Percentiles rank a stretch among this genome's conserved stretches.
These are phyloP conservation scores for Euphorbia corollata DNA, from an alignment of 441 rosid genomes.

Conservation along the genomic window DNA sequence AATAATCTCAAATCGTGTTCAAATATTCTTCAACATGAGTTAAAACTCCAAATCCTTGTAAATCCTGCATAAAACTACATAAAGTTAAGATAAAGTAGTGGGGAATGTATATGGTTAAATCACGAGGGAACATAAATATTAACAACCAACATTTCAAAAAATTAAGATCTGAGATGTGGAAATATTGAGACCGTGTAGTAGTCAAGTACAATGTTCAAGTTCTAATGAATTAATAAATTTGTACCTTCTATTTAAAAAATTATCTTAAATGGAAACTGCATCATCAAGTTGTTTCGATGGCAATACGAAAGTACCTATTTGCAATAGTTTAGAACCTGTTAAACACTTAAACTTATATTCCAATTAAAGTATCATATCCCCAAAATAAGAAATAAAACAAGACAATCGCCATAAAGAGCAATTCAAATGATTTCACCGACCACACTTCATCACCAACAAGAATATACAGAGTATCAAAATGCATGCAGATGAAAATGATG, in stretches of 20 bases:
- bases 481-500: background rate
- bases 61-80: slow-evolving; percentile 79
- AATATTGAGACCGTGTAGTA: slow-evolving; percentile 16
- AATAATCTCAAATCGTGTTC: slow-evolving; percentile 36
- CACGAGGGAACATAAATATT: slow-evolving; percentile 27
- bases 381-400: slow-evolving; percentile 13
- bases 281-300: slow-evolving; percentile 67
- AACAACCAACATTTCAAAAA: slow-evolving; percentile 38
- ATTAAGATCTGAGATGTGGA: slow-evolving; percentile 13
- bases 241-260: slow-evolving; percentile 58
- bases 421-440: slow-evolving; percentile 3
- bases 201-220: slow-evolving; percentile 24
- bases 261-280: slow-evolving; percentile 65
- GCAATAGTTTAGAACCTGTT: slow-evolving; percentile 66
- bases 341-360: slow-evolving; percentile 43
- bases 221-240: slow-evolving; percentile 35
- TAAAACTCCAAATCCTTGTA: slow-evolving; percentile 52
- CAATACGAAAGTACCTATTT: slow-evolving; percentile 65
- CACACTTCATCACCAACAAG: background rate
- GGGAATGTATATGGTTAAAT: slow-evolving; percentile 35
- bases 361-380: slow-evolving; percentile 27
- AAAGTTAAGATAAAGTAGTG: slow-evolving; percentile 45
- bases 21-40: slow-evolving; percentile 46
- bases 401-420: slow-evolving; percentile 2
- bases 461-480: background rate